phyloP scores from a whole-genome alignment of 768 basidiomycete species.

The Agaricus blazei region DNA sequence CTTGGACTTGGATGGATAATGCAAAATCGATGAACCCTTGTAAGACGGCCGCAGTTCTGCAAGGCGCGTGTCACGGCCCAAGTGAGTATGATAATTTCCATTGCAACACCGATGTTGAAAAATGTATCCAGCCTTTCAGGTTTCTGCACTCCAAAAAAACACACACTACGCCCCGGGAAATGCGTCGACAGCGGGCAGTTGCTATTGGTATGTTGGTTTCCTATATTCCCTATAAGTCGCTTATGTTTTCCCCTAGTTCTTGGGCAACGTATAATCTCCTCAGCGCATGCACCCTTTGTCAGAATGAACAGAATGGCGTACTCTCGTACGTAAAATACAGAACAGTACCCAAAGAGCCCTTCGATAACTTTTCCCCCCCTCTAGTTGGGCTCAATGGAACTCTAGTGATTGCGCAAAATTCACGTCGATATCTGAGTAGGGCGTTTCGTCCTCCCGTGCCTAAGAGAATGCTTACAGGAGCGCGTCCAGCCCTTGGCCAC shows the following conservation, averaged over 20 bases:
- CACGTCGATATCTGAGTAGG: slow-evolving; percentile 11
- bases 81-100: slow-evolving; percentile 24
- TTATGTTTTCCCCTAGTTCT: slow-evolving; percentile 29
- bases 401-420: slow-evolving; percentile 1
- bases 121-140: slow-evolving; percentile 21
- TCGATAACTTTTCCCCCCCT: slow-evolving; percentile 15
- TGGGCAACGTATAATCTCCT: slow-evolving; percentile 55
- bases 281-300: slow-evolving; percentile 47
- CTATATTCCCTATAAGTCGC: background rate
- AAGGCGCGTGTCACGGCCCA: slow-evolving; percentile 28
- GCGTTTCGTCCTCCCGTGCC: background rate
- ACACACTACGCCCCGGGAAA: slow-evolving; percentile 15
- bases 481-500: slow-evolving; percentile 19
- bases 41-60: slow-evolving; percentile 26
- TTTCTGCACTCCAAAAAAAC: slow-evolving; percentile 15
- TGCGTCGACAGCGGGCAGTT: slow-evolving; percentile 24
- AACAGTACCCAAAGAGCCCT: background rate
- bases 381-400: slow-evolving; percentile 13
- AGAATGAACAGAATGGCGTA: slow-evolving; percentile 23
- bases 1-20: slow-evolving; percentile 30
- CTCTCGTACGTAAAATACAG: slow-evolving; percentile 23
- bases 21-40: slow-evolving; percentile 28
- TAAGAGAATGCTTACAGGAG: background rate
- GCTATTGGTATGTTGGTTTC: slow-evolving; percentile 29
- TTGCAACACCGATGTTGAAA: background rate